Conservation (phyloP, 2,329 filamentous ascomycete species). For the Trichoderma arundinaceum region DNA sequence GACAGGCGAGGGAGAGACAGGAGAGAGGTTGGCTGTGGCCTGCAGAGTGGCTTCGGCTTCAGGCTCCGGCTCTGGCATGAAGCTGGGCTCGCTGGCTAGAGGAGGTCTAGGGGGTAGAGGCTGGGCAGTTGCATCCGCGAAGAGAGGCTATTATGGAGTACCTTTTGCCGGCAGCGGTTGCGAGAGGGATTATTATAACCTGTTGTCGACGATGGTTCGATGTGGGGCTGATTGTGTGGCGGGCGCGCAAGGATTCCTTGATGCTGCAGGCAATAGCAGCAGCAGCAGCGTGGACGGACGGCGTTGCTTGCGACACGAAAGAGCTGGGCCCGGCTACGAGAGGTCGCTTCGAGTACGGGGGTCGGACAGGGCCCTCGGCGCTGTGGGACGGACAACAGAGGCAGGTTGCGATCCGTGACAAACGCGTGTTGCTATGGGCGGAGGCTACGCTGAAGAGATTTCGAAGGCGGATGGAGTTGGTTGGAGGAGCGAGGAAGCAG, state of each 20-base stretch:
- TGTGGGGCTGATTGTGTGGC: slow-evolving; percentile 28
- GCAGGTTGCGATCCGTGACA: neutral
- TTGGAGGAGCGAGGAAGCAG: slow-evolving; percentile 23
- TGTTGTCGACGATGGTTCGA: slow-evolving; percentile 29
- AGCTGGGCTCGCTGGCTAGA: slow-evolving; percentile 23
- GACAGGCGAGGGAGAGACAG: slow-evolving; percentile 56
- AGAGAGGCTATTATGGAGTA: slow-evolving; percentile 27
- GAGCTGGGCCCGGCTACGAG: slow-evolving; percentile 20
- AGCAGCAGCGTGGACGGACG: slow-evolving; percentile 6
- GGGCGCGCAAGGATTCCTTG: slow-evolving; percentile 26
- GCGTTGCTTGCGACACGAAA: slow-evolving; percentile 20
- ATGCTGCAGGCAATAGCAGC: slow-evolving; percentile 22
- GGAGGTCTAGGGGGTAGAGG: slow-evolving; percentile 18
- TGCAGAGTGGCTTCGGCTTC: slow-evolving; percentile 54
- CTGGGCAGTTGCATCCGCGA: slow-evolving; percentile 25
- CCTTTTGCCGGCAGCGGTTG: slow-evolving; percentile 16
- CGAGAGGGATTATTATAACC: slow-evolving; percentile 27
- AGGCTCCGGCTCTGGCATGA: slow-evolving; percentile 32
- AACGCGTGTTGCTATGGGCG: neutral
- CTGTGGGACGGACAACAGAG: slow-evolving; percentile 1
- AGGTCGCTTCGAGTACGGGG: neutral
- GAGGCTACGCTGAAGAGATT: slow-evolving; percentile 21
- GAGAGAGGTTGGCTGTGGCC: slow-evolving; percentile 60
- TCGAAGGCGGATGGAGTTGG: slow-evolving; percentile 11
- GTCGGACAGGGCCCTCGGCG: neutral